Percentiles rank a stretch among this genome's conserved stretches.
Conservation (phyloP, 208 protist species). For the Eutreptiella sp. region DNA sequence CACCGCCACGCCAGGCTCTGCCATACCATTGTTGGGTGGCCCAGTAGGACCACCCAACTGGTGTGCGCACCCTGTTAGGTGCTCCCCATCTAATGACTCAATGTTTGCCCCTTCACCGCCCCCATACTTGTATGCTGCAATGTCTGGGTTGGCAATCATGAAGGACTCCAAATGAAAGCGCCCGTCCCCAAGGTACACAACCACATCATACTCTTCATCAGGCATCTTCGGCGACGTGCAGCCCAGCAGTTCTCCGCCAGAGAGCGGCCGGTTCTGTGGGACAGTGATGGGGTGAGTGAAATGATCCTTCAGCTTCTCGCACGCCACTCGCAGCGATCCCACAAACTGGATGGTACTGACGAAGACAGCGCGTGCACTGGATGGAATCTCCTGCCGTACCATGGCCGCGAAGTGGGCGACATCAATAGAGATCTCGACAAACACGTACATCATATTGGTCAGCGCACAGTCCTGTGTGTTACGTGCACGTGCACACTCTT, state of each 20-base stretch:
- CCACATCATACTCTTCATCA: conserved; percentile 45
- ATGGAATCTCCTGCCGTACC: conserved; percentile 74
- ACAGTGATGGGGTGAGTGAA: conserved; percentile 72
- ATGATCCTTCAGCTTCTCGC: conserved; percentile 60
- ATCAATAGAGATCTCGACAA: conserved; percentile 98
- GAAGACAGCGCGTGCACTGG: conserved; percentile 64
- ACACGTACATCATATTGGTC: conserved; percentile 96
- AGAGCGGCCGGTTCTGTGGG: conserved; percentile 91
- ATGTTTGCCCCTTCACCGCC: background rate
- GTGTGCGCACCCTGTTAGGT: background rate
- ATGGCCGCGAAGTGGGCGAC: conserved; percentile 92
- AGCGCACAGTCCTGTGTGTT: conserved; percentile 75
- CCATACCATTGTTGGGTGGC: no score
- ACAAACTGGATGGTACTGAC: conserved; percentile 96
- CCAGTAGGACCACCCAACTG: no score
- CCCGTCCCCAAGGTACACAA: conserved; percentile 94
- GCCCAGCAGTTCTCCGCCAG: conserved; percentile 93
- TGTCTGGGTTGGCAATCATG: conserved; percentile 91
- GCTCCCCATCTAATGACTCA: conserved; percentile 1
- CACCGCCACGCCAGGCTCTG: no score
- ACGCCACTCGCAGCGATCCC: conserved; percentile 77
- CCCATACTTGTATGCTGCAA: conserved; percentile 66
- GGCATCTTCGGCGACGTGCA: conserved; percentile 92
- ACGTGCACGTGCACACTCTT: no score
- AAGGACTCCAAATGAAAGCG: conserved; percentile 97